Percentiles rank a stretch among this genome's conserved stretches.
phyloP scores from a whole-genome alignment of 495 filamentous ascomycete species.

The Penicillium bovifimosum region DNA sequence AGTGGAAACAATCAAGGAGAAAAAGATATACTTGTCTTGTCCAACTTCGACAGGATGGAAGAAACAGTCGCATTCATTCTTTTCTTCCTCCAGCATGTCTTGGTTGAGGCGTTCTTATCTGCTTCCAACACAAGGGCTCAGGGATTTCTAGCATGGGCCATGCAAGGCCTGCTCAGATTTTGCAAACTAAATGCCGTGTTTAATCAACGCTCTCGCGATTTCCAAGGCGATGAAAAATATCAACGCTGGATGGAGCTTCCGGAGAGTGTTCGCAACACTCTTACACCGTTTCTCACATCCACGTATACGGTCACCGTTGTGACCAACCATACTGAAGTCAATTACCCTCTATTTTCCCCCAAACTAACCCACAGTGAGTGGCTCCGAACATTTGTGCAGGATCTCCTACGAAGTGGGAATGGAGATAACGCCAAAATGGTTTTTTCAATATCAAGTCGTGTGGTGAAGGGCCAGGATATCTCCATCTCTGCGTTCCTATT shows the following conservation, averaged over 20 bases:
- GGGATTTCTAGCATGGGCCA: conserved; percentile 84
- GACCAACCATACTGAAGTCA: conserved; percentile 41
- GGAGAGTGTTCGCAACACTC: conserved; percentile 64
- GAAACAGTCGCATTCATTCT: conserved; percentile 84
- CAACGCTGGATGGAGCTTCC: conserved; percentile 72
- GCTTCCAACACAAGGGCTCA: conserved; percentile 80
- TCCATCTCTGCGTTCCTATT: conserved; percentile 80
- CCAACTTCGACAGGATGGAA: conserved; percentile 72
- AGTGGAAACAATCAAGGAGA: conserved; percentile 71
- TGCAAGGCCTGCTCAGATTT: conserved; percentile 83
- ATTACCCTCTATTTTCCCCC: conserved; percentile 72
- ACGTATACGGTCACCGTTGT: conserved; percentile 66
- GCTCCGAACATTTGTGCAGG: conserved; percentile 72
- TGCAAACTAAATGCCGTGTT: conserved; percentile 61
- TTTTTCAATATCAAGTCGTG: conserved; percentile 71
- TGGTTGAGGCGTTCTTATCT: conserved; percentile 87
- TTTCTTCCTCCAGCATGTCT: conserved; percentile 75
- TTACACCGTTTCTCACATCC: conserved; percentile 80
- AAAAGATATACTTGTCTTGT: conserved; percentile 74
- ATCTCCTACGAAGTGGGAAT: conserved; percentile 69
- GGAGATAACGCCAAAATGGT: conserved; percentile 64
- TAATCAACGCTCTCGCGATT: conserved; percentile 45
- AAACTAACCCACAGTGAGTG: conserved; percentile 65
- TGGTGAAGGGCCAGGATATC: conserved; percentile 77
- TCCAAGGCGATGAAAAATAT: conserved; percentile 51